Evolutionary conservation across 768 basidiomycete species (phyloP).

Genomic region (Boletus edulis): DNA sequence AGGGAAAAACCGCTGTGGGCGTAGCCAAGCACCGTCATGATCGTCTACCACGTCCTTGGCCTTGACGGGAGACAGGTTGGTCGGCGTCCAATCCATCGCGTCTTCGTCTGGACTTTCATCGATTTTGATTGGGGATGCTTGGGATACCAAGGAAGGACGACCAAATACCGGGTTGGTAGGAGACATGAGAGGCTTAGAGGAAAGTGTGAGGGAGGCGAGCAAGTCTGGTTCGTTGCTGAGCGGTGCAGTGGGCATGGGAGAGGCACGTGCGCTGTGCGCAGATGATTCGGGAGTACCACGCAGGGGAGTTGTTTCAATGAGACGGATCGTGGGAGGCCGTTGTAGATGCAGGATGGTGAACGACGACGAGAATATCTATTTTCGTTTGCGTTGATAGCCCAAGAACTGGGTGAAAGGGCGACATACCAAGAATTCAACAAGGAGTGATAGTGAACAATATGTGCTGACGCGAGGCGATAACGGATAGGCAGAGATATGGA

Average conservation of each 20-base stretch:
- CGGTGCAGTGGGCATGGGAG: conserved; percentile 24
- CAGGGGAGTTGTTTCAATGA: conserved; percentile 53
- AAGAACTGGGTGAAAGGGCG: neutral
- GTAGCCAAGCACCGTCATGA: conserved; percentile 51
- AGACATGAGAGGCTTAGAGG: conserved; percentile 57
- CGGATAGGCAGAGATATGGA: conserved; percentile 36
- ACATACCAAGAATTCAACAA: conserved; percentile 59
- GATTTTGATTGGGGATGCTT: conserved; percentile 23
- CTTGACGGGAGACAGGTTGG: conserved; percentile 32
- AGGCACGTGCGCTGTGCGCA: conserved; percentile 19
- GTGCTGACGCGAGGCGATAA: conserved; percentile 35
- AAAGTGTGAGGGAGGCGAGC: conserved; percentile 60
- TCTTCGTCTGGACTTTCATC: conserved; percentile 35
- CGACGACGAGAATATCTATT: conserved; percentile 52
- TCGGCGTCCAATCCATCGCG: conserved; percentile 73
- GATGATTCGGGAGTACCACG: conserved; percentile 42
- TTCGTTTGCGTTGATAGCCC: neutral
- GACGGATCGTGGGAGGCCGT: conserved; percentile 67
- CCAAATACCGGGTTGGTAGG: conserved; percentile 63
- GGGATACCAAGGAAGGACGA: conserved; percentile 52
- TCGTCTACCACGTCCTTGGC: conserved; percentile 23
- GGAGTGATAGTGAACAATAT: conserved; percentile 47
- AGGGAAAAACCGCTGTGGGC: conserved; percentile 73
- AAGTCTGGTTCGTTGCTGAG: conserved; percentile 51
- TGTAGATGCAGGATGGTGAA: conserved; percentile 58